Base-by-base conservation (phyloP, 1,139 yeast genomes). In the Zygoascus meyerae region DNA sequence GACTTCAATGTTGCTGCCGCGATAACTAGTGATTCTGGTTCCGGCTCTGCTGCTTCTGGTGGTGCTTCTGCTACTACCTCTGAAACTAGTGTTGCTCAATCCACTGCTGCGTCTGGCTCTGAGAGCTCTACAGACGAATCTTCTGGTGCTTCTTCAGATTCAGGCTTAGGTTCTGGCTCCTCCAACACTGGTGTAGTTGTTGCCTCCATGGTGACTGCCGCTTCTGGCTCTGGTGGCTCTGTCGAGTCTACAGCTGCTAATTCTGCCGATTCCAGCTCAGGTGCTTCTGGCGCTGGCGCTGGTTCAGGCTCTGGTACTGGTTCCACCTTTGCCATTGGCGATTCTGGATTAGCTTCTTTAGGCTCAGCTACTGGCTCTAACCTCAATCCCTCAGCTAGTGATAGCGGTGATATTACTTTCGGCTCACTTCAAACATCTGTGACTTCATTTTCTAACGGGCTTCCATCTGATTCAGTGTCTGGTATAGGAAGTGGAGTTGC, bases 71-170 rank as follows among this genome's bases (percentile, higher is more conserved):
- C 37, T 15, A n/a, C 37, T 34, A 15, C 30, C 21, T 6, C 30
- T 35, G 29, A 29, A 2, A 14, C 3, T 3, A 15, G 9, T 15
- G 28, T 29, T 18, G 39, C 8, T 15, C 2, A 29, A 18, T 14
- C 39, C 21, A 12, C 39, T 5, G n/a, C 12, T 16, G 55, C 53
- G n/a, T 54, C 55, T 11, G 48, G 44, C 11, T 47, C 42, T 28
- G 30, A 29, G 29, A 48, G 47, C 5, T 47, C 32, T 3, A 4
- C 5, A n/a, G 39, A n/a, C 8, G 11, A 9, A 18, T 10, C 32
- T 12, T 41, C 36, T 10, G 33, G 31, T n/a, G 47, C 35, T 5
- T 34, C 34, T 10, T 39, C 28, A 9, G 28, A 28, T 8, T 12
- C 28, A 26, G 34, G 16, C 7, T 31, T 12, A 10, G 15, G 21